Conservation (phyloP, 805 yeast genomes). For the Saccharomycopsis malanga region DNA sequence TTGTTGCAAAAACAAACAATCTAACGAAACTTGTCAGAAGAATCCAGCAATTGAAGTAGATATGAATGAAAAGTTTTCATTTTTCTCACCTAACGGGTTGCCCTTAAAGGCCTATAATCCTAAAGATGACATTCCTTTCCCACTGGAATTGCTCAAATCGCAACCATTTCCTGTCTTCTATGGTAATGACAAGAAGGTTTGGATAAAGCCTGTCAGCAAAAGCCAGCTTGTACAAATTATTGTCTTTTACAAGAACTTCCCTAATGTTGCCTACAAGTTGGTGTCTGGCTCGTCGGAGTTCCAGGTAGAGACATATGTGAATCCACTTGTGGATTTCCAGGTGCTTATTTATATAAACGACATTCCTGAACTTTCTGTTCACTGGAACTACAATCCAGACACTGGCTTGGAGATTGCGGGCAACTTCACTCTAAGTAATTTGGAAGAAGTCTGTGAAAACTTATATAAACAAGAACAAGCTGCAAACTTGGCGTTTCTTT, state of each 20-base stretch:
- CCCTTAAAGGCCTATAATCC: conserved; percentile 35
- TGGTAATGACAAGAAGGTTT: conserved; percentile 35
- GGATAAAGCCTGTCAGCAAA: conserved; percentile 39
- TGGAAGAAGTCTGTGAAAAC: conserved; percentile 33
- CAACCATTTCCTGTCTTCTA: conserved; percentile 28
- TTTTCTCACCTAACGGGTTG: conserved; percentile 35
- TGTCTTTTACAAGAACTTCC: conserved; percentile 28
- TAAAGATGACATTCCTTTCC: conserved; percentile 36
- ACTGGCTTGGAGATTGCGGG: conserved; percentile 39
- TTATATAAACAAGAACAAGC: conserved; percentile 21
- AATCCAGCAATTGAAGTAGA: conserved; percentile 28
- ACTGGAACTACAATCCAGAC: conserved; percentile 32
- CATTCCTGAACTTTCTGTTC: conserved; percentile 33
- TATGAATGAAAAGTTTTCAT: conserved; percentile 25
- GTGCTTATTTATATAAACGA: conserved; percentile 38
- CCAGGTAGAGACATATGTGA: conserved; percentile 40
- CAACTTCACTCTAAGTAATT: conserved; percentile 34
- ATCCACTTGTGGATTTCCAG: conserved; percentile 34
- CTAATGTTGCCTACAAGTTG: conserved; percentile 27
- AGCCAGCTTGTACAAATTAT: conserved; percentile 32
- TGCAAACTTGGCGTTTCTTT: conserved; percentile 2
- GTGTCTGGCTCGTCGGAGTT: conserved; percentile 44
- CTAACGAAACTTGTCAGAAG: not conserved
- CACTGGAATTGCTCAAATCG: conserved; percentile 30
- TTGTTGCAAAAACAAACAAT: conserved; percentile 30